Evolutionary conservation across 768 basidiomycete species (phyloP), one percentile per base, ranked within the genome.

Genomic region (Pisolithus orientalis): DNA sequence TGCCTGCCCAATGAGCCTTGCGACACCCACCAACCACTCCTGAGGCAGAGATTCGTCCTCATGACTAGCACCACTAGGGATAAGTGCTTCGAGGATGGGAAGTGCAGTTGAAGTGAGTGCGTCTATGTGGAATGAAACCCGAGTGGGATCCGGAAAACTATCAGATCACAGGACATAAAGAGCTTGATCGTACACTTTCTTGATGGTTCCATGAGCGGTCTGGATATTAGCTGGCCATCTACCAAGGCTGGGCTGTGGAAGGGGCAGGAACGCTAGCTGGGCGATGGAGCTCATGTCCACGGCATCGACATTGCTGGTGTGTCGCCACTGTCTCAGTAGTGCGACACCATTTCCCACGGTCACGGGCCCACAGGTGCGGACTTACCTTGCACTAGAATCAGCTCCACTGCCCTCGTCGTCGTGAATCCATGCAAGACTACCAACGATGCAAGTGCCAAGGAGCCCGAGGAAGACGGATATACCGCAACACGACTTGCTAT

Each of bases 111-210:
- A 40, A 2, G 45, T 10, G 49, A 57, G 10, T 40, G 57, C 38
- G 24, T 65, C 57, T 17, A 51, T 31, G 13, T 64, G 60, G 16
- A 65, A 21, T 21, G 21, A 21, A 21, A 21, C 21, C 21, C 21
- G 21, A 21, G 21, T 21, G 21, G 21, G 21, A 25, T 53, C 39
- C 4, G 52, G 57, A 34, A 4, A 43, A 10, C 57, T 53, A 11
- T 61, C 59, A 17, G 53, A 51, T 10, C 9, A 32, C 34, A 65
- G 48, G 9, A 56, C 5, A 0, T 1, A 8, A 2, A 38, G 1
- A 8, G 54, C 58, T 29, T 56, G 49, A 4, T 47, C 14, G 25
- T 54, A 66, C 6, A 50, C 11, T 2, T 52, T 17, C 6, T 32
- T 17, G 8, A 65, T 8, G 11, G 49, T 44, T 21, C 53, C 34